Evolutionary conservation across 2,329 filamentous ascomycete species (phyloP), one percentile per base, ranked within the genome.

Genomic region (Pseudonectria foliicola): DNA sequence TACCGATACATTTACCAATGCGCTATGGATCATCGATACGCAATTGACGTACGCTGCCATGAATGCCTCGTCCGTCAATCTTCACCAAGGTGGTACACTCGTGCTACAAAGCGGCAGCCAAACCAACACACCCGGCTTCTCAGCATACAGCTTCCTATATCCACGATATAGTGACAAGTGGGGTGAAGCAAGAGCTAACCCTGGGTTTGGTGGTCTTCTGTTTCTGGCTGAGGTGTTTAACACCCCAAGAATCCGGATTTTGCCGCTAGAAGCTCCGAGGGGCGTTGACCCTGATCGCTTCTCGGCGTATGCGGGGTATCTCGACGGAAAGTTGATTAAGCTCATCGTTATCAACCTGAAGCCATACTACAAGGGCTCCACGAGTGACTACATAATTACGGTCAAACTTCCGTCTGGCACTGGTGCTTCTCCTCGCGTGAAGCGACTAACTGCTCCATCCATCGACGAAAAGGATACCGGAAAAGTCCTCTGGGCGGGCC

Each of bases 1-100:
- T n/a, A 57, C 56, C 3, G 61, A 65, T 39, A 62, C 60, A 1
- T 64, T 64, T 34, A 60, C 58, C 1, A 55, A 63, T 35, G 61
- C 62, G 1, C 47, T 65, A 3, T 64, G 62, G 61, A 54, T 60
- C 12, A 51, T 59, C 8, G 59, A 63, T 31, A 58, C 53, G 1
- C 52, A 61, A 26, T 46, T 65, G 12, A 52, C 60, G 25, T 62
- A 63, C 32, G 61, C 61, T 12, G 49, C 53, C 2, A 50, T 55
- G n/a, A 62, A 63, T 33, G 60, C 60, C 1, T 55, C 54, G 0
- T 50, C 55, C 6, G 54, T 60, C 15, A 56, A 62, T 33, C 39
- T 63, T 4, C 62, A 65, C 38, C 37, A 40, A 25, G 44, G 44
- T 2, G 44, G 36, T 10, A 46, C 44, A 3, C 37, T 46, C 4